These are phyloP conservation scores for Onygena corvina DNA, from an alignment of 2,329 filamentous ascomycete genomes.

Conservation along the genomic window DNA sequence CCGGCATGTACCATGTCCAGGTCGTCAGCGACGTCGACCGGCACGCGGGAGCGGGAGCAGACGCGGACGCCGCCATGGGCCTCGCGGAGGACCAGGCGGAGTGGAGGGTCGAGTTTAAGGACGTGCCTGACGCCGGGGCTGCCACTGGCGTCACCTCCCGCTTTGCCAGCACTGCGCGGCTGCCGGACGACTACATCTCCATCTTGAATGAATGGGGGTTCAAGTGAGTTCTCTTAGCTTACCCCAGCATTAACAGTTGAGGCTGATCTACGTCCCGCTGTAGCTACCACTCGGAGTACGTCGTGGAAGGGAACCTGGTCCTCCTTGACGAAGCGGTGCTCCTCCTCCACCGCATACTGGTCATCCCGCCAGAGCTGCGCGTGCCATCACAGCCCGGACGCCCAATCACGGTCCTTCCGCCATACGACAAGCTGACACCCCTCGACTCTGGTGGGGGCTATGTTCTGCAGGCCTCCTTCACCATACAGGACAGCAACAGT, in stretches of 20 bases:
- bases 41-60: conserved; percentile 31
- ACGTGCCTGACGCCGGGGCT: conserved; percentile 41
- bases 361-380: conserved; percentile 30
- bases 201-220: conserved; percentile 44
- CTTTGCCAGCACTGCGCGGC: conserved; percentile 37
- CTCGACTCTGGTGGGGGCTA: conserved; percentile 48
- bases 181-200: conserved; percentile 40
- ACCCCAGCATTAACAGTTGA: neutral
- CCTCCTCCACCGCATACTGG: conserved; percentile 44
- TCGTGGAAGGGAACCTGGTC: conserved; percentile 46
- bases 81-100: conserved; percentile 20
- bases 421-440: conserved; percentile 36
- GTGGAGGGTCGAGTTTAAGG: conserved; percentile 38
- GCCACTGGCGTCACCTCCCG: conserved; percentile 44
- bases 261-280: neutral
- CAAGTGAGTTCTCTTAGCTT: conserved; percentile 31
- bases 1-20: conserved; percentile 44
- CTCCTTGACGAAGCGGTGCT: conserved; percentile 47
- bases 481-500: conserved; percentile 44
- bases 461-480: conserved; percentile 46
- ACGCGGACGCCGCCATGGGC: conserved; percentile 16
- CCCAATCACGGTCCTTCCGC: conserved; percentile 31
- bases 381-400: conserved; percentile 19
- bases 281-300: conserved; percentile 47
- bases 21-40: conserved; percentile 37